A percentile compares a stretch with the other conserved stretches of the same genome.
Conservation (phyloP, 2,329 filamentous ascomycete genomes). For the Pseudocercospora macadamiae region DNA sequence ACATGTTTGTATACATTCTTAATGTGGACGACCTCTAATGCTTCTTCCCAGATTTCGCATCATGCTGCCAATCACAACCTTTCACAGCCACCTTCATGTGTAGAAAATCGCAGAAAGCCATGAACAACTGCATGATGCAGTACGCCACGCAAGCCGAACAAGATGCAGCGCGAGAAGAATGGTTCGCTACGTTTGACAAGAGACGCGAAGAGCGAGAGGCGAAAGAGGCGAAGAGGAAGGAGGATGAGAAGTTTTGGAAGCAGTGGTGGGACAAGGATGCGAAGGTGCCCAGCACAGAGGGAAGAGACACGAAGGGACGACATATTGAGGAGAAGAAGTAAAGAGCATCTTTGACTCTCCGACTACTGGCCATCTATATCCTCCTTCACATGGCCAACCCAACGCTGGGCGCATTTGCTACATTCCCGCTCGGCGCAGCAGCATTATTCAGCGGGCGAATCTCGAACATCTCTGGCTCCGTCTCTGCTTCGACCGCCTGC, state of each 20-base stretch:
- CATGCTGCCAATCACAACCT: conserved; percentile 83
- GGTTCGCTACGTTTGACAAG: conserved; percentile 79
- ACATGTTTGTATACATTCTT: no score
- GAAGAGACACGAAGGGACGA: conserved; percentile 20
- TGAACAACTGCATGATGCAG: conserved; percentile 92
- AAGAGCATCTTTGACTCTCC: background rate
- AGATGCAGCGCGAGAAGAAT: conserved; percentile 88
- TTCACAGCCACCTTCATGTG: conserved; percentile 87
- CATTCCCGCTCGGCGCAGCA: conserved; percentile 7
- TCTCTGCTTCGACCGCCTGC: conserved; percentile 25
- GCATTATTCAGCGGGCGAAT: conserved; percentile 15
- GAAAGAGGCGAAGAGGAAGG: conserved; percentile 47
- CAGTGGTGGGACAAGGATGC: conserved; percentile 54
- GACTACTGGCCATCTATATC: conserved; percentile 3
- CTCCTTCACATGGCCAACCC: conserved; percentile 21
- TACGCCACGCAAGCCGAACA: conserved; percentile 84
- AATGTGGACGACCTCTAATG: no score
- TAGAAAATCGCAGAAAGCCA: conserved; percentile 73
- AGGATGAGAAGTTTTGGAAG: conserved; percentile 51
- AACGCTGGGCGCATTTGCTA: conserved; percentile 9
- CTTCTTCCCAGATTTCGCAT: conserved; percentile 73
- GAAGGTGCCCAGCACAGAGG: conserved; percentile 25
- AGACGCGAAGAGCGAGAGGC: conserved; percentile 68
- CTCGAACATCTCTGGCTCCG: conserved; percentile 33
- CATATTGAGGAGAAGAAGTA: conserved; percentile 6